Evolutionary conservation across 768 basidiomycete species (phyloP), one percentile per base, ranked within the genome.

Genomic region (Leucosporidium yakuticum): DNA sequence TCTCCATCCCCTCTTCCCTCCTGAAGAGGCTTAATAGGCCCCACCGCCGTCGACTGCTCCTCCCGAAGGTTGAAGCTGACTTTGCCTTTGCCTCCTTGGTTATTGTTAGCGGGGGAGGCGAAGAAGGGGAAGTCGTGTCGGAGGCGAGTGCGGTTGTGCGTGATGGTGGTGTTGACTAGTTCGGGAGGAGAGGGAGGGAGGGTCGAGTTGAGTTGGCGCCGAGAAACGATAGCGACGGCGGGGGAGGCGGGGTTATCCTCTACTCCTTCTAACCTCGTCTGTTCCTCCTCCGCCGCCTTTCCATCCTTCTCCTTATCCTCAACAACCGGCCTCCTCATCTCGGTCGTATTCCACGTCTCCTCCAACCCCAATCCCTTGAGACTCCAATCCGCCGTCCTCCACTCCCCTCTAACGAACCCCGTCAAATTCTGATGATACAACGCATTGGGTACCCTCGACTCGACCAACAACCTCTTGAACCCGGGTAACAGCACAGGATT

Each of bases 371-470:
- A 50, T 29, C 62, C 55, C 11, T 12, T 50, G 20, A n/a, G 68
- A 7, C 44, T 15, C 36, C 53, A 71, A 1, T 21, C 12, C 5
- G 21, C 32, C 0, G 14, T 27, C 4, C 48, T 12, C 70, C 70
- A 71, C 17, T 14, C 23, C 7, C 70, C 70, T 32, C 68, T 64
- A 20, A 60, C 58, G 62, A 68, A 68, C 1, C 70, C 70, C 1
- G 70, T 71, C 25, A 71, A 59, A 53, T 71, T 71, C 53, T 68
- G 66, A 27, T 60, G 54, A 34, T 58, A 71, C 12, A 68, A 34
- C 23, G 23, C 23, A 15, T 44, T 44, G 23, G 34, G 57, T 14
- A 14, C 19, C 21, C 15, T 23, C 4, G 32, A 15, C 8, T 23
- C 23, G 34, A 36, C 57, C 31, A 58, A 19, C 23, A 58, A n/a